Percentiles rank a stretch among this genome's conserved stretches.
phyloP scores from a whole-genome alignment of 768 basidiomycete genomes.

The Tylopilus rubrobrunneus region DNA sequence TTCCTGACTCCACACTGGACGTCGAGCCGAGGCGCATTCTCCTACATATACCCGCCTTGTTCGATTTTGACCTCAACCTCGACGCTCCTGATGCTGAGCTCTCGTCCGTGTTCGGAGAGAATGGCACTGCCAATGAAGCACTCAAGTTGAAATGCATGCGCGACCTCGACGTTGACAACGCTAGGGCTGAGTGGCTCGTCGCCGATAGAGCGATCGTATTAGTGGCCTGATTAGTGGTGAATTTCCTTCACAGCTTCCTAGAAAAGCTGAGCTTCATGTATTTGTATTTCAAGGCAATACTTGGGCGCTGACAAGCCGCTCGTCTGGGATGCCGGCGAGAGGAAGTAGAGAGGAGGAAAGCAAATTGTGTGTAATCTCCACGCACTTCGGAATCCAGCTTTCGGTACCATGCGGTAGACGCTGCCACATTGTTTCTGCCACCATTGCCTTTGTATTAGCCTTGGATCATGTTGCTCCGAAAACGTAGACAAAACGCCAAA shows the following conservation, averaged over 20 bases:
- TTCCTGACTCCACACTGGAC: constrained; percentile 53
- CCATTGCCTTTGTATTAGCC: constrained; percentile 1
- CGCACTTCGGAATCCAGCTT: not conserved
- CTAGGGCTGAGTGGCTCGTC: constrained; percentile 66
- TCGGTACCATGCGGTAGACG: not conserved
- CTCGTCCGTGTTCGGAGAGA: constrained; percentile 21
- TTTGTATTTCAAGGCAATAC: not conserved
- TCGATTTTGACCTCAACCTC: constrained; percentile 56
- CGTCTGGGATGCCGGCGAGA: not conserved
- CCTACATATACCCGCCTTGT: constrained; percentile 45
- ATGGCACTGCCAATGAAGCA: constrained; percentile 22
- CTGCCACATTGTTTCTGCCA: not conserved
- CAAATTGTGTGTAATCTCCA: constrained; percentile 2
- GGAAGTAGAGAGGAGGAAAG: not conserved
- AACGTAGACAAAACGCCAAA: not conserved
- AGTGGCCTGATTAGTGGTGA: constrained; percentile 28
- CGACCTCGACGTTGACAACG: constrained; percentile 57
- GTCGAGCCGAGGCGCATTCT: constrained; percentile 60
- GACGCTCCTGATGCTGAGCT: constrained; percentile 54
- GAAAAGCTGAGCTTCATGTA: not conserved
- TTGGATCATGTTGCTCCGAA: not conserved
- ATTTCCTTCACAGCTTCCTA: not conserved
- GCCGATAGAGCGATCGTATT: constrained; percentile 49
- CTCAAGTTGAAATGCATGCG: constrained; percentile 56
- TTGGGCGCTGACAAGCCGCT: not conserved